These are phyloP conservation scores for Aphanomyces euteiches DNA, from an alignment of 352 stramenopile species.

Conservation along the genomic window DNA sequence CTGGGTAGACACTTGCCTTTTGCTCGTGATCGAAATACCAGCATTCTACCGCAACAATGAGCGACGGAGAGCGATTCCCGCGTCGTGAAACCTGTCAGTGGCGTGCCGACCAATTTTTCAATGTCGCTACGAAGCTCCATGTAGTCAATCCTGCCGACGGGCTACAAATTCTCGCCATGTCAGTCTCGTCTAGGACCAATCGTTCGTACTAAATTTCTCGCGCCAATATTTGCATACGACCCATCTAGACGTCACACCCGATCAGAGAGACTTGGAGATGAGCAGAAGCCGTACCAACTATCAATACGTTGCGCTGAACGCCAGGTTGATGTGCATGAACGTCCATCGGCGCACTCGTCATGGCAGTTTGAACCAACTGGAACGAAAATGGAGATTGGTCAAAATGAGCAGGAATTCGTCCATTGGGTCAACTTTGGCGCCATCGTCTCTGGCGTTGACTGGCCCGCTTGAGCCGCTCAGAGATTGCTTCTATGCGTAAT, in stretches of 20 bases:
- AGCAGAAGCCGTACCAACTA: constrained; percentile 50
- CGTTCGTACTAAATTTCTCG: constrained; percentile 38
- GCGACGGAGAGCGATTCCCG: background rate
- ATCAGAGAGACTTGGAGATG: background rate
- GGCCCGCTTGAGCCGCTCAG: too few relatives aligned
- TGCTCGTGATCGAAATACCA: constrained; percentile 85
- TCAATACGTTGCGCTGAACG: constrained; percentile 42
- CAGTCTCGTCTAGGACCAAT: background rate
- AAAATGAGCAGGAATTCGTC: too few relatives aligned
- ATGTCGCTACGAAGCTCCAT: constrained; percentile 59
- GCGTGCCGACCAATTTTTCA: constrained; percentile 43
- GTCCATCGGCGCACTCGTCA: background rate
- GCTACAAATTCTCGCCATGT: constrained; percentile 1
- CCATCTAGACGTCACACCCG: constrained; percentile 44
- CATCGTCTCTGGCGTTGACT: too few relatives aligned
- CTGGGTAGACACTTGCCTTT: constrained; percentile 36
- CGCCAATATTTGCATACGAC: constrained; percentile 64
- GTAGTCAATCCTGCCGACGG: constrained; percentile 60
- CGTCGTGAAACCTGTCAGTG: constrained; percentile 46
- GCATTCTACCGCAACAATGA: constrained; percentile 52
- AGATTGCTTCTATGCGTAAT: too few relatives aligned
- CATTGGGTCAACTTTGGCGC: too few relatives aligned
- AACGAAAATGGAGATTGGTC: background rate
- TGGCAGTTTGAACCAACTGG: background rate
- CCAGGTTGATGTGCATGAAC: background rate